phyloP scores from a whole-genome alignment of 2,329 filamentous ascomycete species.

The Paracoccidioides brasiliensis region DNA sequence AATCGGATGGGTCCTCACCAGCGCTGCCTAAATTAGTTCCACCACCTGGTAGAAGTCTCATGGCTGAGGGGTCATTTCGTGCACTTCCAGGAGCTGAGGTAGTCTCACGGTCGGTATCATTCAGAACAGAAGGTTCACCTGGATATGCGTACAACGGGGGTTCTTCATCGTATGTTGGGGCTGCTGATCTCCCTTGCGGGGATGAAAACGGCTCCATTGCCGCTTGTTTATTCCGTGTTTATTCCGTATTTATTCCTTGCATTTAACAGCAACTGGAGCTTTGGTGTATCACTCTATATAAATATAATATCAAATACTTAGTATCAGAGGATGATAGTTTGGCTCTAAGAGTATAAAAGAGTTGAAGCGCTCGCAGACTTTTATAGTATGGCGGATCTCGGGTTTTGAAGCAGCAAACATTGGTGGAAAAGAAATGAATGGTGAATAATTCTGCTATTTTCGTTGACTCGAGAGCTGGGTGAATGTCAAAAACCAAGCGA shows the following conservation, averaged over 20 bases:
- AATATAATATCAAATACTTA: background rate
- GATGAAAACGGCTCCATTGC: constrained; percentile 12
- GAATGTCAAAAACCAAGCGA: background rate
- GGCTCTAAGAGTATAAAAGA: background rate
- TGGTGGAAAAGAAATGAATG: background rate
- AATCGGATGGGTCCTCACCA: constrained; percentile 3
- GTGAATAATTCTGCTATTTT: too few relatives aligned
- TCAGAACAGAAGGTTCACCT: constrained; percentile 20
- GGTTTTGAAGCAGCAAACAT: background rate
- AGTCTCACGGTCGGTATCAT: constrained; percentile 19
- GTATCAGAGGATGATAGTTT: background rate
- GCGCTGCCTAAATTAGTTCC: background rate
- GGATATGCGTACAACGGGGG: constrained; percentile 29
- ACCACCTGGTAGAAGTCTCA: constrained; percentile 32
- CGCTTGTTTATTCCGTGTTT: background rate
- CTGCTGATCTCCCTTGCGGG: constrained; percentile 15
- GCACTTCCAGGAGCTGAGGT: constrained; percentile 8
- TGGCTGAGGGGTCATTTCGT: constrained; percentile 25
- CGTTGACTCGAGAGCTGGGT: too few relatives aligned
- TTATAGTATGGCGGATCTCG: background rate
- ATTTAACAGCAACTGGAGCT: background rate
- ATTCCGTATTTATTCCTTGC: background rate
- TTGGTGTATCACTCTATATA: background rate
- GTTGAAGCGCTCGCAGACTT: background rate
- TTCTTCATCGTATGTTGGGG: constrained; percentile 29